phyloP scores from a whole-genome alignment of 2,329 filamentous ascomycete genomes.

The Blumeria graminis region DNA sequence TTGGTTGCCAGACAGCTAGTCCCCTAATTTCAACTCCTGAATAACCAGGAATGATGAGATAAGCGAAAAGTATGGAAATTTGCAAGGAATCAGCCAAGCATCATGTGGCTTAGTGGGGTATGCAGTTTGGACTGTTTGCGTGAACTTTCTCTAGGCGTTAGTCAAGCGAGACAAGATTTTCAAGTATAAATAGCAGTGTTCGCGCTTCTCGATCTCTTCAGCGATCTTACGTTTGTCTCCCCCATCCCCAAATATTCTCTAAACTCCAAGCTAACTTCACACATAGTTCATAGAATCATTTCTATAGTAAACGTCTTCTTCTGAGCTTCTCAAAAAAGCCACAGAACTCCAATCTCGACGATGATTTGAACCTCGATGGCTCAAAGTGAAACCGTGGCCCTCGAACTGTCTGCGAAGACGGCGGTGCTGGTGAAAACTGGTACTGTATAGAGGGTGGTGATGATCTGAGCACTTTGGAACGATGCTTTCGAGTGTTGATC shows the following conservation, averaged over 20 bases:
- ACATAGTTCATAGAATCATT: constrained; percentile 47
- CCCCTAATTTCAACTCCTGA: too few relatives aligned
- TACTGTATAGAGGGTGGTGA: constrained; percentile 71
- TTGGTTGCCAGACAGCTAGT: too few relatives aligned
- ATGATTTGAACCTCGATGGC: constrained; percentile 75
- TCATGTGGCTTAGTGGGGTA: too few relatives aligned
- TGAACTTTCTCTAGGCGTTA: neutral
- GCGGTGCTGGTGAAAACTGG: constrained; percentile 21
- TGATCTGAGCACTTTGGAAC: constrained; percentile 59
- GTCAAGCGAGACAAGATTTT: neutral
- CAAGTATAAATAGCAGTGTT: neutral
- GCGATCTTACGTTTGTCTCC: neutral
- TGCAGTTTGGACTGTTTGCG: too few relatives aligned
- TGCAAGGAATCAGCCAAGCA: too few relatives aligned
- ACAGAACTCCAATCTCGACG: constrained; percentile 82
- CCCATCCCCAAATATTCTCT: neutral
- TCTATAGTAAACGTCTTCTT: constrained; percentile 91
- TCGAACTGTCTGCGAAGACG: constrained; percentile 33
- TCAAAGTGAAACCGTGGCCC: constrained; percentile 60
- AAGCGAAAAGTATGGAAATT: too few relatives aligned
- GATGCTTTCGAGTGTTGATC: neutral
- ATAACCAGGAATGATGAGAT: too few relatives aligned
- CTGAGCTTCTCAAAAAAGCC: constrained; percentile 82
- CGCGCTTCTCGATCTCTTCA: neutral
- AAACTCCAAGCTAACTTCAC: neutral